These are phyloP conservation scores for Aspergillus carlsbadensis DNA, from an alignment of 495 filamentous ascomycete species.

Conservation along the genomic window DNA sequence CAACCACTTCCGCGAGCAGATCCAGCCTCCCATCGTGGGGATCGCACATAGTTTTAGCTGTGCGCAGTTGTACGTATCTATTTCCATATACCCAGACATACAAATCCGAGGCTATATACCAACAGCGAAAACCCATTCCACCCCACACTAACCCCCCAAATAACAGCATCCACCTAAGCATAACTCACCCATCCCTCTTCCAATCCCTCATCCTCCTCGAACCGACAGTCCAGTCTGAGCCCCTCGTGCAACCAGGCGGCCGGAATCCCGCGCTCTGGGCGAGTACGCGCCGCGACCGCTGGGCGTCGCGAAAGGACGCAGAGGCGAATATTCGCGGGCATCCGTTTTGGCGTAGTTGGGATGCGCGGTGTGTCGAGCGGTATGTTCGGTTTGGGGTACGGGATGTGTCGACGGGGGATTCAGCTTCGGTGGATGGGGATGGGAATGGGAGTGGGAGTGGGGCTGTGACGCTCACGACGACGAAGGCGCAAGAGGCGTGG, in stretches of 20 bases:
- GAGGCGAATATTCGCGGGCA: not conserved
- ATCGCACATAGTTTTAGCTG: constrained; percentile 77
- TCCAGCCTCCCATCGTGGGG: constrained; percentile 73
- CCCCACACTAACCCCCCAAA: constrained; percentile 22
- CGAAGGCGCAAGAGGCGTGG: constrained; percentile 1
- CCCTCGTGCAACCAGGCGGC: not conserved
- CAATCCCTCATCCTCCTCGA: not conserved
- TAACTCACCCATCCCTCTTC: constrained; percentile 5
- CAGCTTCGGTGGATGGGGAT: not conserved
- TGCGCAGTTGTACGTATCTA: constrained; percentile 41
- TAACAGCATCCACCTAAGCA: constrained; percentile 7
- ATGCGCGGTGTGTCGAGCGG: not conserved
- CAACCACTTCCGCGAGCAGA: constrained; percentile 64
- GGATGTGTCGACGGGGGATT: not conserved
- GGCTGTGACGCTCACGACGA: not conserved
- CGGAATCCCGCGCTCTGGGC: not conserved
- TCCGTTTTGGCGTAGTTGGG: not conserved
- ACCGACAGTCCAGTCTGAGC: constrained; percentile 2
- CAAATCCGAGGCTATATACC: too few species aligned
- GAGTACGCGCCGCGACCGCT: not conserved
- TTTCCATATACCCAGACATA: not conserved
- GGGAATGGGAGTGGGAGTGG: too few species aligned
- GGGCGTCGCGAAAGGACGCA: not conserved
- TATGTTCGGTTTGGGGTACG: not conserved
- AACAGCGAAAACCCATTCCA: too few species aligned